Conservation (phyloP, 2,329 filamentous ascomycete species). For the Curvularia sp. region DNA sequence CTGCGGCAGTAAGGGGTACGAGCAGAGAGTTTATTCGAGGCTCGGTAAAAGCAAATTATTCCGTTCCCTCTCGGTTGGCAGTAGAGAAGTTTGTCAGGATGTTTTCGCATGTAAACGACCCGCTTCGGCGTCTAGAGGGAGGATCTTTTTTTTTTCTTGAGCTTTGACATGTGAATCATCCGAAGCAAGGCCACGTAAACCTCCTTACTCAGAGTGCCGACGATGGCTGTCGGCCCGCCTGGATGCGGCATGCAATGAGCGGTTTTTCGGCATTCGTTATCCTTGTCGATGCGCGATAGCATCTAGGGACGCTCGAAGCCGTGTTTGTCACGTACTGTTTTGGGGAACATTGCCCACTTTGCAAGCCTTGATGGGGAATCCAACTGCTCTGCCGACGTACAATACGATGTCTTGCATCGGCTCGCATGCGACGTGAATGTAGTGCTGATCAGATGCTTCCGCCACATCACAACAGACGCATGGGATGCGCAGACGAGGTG, state of each 20-base stretch:
- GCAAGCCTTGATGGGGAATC: slow-evolving; percentile 12
- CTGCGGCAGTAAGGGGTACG: not conserved
- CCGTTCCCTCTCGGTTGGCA: not conserved
- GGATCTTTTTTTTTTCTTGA: not conserved
- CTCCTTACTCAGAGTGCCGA: not conserved
- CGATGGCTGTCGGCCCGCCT: not conserved
- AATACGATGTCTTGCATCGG: slow-evolving; percentile 19
- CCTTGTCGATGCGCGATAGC: not conserved
- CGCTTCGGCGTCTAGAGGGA: not conserved
- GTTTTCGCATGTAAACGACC: not conserved
- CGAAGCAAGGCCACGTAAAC: not conserved
- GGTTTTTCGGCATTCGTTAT: slow-evolving; percentile 5
- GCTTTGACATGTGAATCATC: slow-evolving; percentile 4
- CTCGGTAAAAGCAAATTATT: not conserved
- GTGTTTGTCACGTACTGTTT: slow-evolving; percentile 1
- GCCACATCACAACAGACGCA: slow-evolving; percentile 6
- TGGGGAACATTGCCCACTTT: slow-evolving; percentile 1
- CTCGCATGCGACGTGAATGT: slow-evolving; percentile 2
- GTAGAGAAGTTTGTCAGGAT: not conserved
- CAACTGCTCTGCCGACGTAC: slow-evolving; percentile 12
- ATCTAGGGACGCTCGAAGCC: slow-evolving; percentile 7
- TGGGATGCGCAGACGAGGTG: not conserved
- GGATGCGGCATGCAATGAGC: not conserved
- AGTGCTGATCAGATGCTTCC: slow-evolving; percentile 8
- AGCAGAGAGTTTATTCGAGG: not conserved